Percentiles rank a stretch among this genome's conserved stretches.
Evolutionary conservation across 768 basidiomycete species (phyloP).

Genomic region (Mycena vitilis): DNA sequence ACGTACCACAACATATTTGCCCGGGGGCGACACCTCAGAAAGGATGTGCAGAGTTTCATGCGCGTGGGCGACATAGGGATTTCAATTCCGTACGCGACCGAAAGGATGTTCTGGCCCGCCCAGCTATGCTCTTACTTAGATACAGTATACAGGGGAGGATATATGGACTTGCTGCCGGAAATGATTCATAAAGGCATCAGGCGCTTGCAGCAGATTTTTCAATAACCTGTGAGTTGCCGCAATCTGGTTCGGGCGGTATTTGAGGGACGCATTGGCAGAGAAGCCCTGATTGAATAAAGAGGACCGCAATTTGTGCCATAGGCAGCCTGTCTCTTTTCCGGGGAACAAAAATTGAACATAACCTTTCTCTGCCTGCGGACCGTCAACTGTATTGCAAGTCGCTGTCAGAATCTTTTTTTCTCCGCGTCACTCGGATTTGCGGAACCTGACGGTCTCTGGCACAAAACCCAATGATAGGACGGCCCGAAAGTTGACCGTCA

Average conservation of each 20-base stretch:
- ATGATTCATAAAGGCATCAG: slow-evolving; percentile 4
- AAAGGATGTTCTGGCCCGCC: slow-evolving; percentile 38
- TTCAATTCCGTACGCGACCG: slow-evolving; percentile 43
- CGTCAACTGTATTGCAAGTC: too few relatives aligned
- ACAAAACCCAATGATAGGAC: too few relatives aligned
- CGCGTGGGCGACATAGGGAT: slow-evolving; percentile 28
- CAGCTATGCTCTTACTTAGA: slow-evolving; percentile 26
- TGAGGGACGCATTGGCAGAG: not conserved
- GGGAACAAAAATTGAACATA: too few relatives aligned
- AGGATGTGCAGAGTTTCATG: not conserved
- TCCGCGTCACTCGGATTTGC: too few relatives aligned
- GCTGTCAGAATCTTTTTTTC: too few relatives aligned
- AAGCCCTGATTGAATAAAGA: slow-evolving; percentile 22
- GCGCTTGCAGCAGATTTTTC: not conserved
- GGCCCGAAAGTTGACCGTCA: too few relatives aligned
- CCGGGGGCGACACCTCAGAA: slow-evolving; percentile 5
- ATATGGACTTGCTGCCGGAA: slow-evolving; percentile 4
- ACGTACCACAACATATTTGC: slow-evolving; percentile 21
- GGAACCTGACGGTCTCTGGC: too few relatives aligned
- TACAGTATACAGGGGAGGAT: not conserved
- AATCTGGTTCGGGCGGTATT: not conserved
- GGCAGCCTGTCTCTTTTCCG: too few relatives aligned
- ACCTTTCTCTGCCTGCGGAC: too few relatives aligned
- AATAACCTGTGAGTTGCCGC: not conserved
- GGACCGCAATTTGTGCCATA: too few relatives aligned